Evolutionary conservation across 495 filamentous ascomycete species (phyloP).

Genomic region (Astrothelium macrocarpum): DNA sequence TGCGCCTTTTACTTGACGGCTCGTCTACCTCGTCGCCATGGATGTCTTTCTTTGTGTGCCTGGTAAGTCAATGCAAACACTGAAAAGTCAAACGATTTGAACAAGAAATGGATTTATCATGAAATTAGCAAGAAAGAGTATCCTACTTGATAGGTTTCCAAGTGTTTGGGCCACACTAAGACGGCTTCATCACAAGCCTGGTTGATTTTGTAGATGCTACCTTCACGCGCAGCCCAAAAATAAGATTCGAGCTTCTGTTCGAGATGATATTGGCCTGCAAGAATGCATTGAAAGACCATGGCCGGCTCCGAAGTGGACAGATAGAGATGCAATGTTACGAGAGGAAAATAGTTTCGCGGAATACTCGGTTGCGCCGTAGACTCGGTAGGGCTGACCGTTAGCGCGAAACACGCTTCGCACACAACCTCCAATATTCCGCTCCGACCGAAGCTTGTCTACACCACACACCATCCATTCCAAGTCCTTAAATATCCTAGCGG

Average conservation of each 20-base stretch:
- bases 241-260: not conserved
- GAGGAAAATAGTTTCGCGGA: no score
- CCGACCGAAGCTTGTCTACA: constrained; percentile 6
- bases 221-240: constrained; percentile 15
- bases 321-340: not conserved
- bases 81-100: constrained; percentile 2
- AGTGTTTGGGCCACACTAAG: constrained; percentile 12
- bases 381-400: constrained; percentile 5
- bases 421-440: constrained; percentile 5
- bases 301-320: not conserved
- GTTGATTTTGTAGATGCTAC: constrained; percentile 8
- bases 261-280: not conserved
- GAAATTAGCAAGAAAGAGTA: not conserved
- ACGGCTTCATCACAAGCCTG: constrained; percentile 2
- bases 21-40: not conserved
- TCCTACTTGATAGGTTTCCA: not conserved
- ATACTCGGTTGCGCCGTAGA: no score
- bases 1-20: not conserved
- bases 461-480: constrained; percentile 16
- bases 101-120: not conserved
- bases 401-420: not conserved
- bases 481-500: constrained; percentile 31
- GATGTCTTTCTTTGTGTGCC: not conserved
- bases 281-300: constrained; percentile 2
- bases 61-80: not conserved